Conservation (phyloP, 352 stramenopile species). For the Pythium biforme region DNA sequence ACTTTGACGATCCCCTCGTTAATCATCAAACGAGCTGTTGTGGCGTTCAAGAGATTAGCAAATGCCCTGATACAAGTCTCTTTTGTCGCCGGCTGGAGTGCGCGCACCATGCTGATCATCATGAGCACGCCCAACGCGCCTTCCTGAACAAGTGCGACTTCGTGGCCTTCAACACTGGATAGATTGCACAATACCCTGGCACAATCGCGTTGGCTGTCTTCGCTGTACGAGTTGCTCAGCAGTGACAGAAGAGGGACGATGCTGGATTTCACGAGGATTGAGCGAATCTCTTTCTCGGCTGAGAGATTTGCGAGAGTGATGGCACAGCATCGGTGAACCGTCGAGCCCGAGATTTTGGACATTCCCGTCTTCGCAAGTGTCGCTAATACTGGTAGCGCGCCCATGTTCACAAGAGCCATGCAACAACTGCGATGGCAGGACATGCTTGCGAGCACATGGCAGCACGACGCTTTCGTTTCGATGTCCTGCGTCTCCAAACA, state of each 20-base stretch:
- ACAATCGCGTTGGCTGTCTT: constrained; percentile 76
- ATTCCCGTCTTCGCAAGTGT: constrained; percentile 57
- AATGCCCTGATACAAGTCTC: constrained; percentile 66
- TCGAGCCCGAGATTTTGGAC: constrained; percentile 18
- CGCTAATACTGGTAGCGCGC: constrained; percentile 53
- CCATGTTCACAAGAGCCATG: constrained; percentile 44
- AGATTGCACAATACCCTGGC: constrained; percentile 74
- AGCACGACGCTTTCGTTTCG: constrained; percentile 72
- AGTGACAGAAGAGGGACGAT: constrained; percentile 52
- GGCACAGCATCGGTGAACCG: constrained; percentile 64
- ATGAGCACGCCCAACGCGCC: constrained; percentile 65
- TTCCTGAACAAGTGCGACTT: constrained; percentile 51
- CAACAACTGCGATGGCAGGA: constrained; percentile 68
- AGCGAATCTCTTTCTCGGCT: constrained; percentile 44
- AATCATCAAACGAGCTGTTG: constrained; percentile 66
- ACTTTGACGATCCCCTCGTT: constrained; percentile 70
- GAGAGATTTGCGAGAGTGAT: constrained; percentile 72
- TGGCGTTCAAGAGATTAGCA: constrained; percentile 57
- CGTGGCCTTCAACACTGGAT: constrained; percentile 48
- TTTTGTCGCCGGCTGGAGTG: constrained; percentile 58
- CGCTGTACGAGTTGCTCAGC: constrained; percentile 81
- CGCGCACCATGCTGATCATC: constrained; percentile 81
- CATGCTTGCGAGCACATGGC: constrained; percentile 72
- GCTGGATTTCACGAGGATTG: constrained; percentile 43
- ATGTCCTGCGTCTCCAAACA: constrained; percentile 60